A percentile compares a stretch with the other conserved stretches of the same genome.
These are phyloP conservation scores for Rosa multiflora DNA, from an alignment of 306 rosid species.

Conservation along the genomic window DNA sequence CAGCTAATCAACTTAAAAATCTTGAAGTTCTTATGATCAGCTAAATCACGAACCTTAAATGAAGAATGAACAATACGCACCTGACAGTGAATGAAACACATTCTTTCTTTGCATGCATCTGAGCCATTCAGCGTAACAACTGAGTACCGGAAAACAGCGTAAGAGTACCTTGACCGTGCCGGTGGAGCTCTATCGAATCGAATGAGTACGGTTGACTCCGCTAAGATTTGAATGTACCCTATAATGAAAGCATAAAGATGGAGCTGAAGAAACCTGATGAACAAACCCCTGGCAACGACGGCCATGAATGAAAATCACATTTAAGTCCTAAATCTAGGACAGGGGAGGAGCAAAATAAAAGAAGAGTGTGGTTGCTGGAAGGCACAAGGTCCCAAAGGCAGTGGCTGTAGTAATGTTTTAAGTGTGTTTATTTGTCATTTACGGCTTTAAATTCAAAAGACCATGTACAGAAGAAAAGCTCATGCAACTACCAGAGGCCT, in stretches of 20 bases:
- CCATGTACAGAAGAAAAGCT: neutral
- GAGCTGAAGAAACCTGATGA: constrained; percentile 32
- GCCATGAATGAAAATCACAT: constrained; percentile 20
- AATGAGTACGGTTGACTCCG: constrained; percentile 45
- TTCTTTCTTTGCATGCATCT: constrained; percentile 46
- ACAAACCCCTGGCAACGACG: constrained; percentile 25
- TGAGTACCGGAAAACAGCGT: constrained; percentile 48
- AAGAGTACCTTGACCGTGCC: constrained; percentile 39
- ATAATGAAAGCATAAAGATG: constrained; percentile 20
- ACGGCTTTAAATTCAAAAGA: constrained; percentile 5
- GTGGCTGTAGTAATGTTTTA: constrained; percentile 1
- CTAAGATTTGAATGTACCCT: constrained; percentile 22
- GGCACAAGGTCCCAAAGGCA: constrained; percentile 6
- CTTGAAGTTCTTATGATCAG: neutral
- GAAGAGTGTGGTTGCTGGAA: neutral
- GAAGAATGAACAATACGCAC: constrained; percentile 24
- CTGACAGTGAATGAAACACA: constrained; percentile 51
- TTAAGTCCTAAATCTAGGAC: constrained; percentile 23
- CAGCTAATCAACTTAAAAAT: neutral
- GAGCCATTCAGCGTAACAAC: constrained; percentile 43
- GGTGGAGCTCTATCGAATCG: constrained; percentile 47
- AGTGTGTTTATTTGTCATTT: neutral
- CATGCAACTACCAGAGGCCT: constrained; percentile 50
- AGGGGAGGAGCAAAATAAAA: constrained; percentile 13
- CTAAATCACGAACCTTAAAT: neutral